These are phyloP conservation scores for Ramularia endophylla DNA, from an alignment of 2,329 filamentous ascomycete species.

Conservation along the genomic window DNA sequence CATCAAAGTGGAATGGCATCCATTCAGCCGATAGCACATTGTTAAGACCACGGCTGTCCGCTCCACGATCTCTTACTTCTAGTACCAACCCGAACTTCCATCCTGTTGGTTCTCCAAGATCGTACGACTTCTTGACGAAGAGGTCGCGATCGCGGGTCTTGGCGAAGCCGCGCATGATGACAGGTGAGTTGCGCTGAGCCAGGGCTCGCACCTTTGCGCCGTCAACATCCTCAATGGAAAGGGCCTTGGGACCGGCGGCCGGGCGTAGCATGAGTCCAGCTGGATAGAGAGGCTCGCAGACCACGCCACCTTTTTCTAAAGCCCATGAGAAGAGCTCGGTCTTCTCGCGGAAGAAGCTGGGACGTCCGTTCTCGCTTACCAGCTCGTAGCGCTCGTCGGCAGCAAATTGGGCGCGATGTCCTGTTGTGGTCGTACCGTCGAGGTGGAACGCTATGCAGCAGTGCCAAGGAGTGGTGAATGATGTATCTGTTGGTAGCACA, in stretches of 20 bases:
- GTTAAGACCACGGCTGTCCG: conserved; percentile 8
- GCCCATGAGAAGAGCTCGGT: conserved; percentile 7
- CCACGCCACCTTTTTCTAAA: conserved; percentile 3
- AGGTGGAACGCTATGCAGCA: conserved; percentile 15
- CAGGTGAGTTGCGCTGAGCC: conserved; percentile 10
- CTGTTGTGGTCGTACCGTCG: conserved; percentile 16
- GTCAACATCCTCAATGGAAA: conserved; percentile 7
- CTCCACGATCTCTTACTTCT: conserved; percentile 12
- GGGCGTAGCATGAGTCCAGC: conserved; percentile 8
- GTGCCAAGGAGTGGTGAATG: conserved; percentile 15
- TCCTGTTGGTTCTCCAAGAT: conserved; percentile 5
- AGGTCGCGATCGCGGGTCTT: conserved; percentile 10
- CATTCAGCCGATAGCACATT: conserved; percentile 10
- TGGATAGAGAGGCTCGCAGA: conserved; percentile 11
- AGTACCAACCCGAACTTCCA: conserved; percentile 12
- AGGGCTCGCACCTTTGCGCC: conserved; percentile 9
- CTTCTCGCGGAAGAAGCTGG: conserved; percentile 12
- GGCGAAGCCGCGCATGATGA: conserved; percentile 10
- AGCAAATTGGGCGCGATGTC: conserved; percentile 8
- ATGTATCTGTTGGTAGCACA: conserved; percentile 7
- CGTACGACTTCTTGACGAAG: conserved; percentile 6
- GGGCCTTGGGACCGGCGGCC: conserved; percentile 3
- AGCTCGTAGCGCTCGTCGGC: conserved; percentile 12
- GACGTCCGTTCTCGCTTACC: conserved; percentile 6
- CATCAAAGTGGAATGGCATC: conserved; percentile 15